These are phyloP conservation scores for Puccinia novopanici DNA, from an alignment of 1,284 basidiomycete genomes.

Conservation along the genomic window DNA sequence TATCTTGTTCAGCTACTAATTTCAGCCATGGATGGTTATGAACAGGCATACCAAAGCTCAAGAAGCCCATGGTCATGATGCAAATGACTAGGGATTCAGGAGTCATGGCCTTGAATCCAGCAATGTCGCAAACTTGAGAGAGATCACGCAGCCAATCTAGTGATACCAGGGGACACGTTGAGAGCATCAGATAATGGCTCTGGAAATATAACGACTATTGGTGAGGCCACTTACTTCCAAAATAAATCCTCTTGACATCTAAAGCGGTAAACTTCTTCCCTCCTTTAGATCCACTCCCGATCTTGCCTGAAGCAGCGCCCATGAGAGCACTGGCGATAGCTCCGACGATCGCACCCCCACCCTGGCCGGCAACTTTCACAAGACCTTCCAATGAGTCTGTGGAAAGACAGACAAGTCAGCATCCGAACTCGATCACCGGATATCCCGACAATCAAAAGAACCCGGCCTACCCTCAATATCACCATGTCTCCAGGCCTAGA, in stretches of 20 bases:
- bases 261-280: constrained; percentile 57
- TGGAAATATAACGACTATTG: background rate
- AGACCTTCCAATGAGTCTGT: constrained; percentile 45
- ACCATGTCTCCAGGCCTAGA: constrained; percentile 47
- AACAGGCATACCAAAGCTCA: constrained; percentile 32
- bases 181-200: background rate
- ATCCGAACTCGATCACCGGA: background rate
- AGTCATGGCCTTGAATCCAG: constrained; percentile 49
- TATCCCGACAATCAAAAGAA: too few species aligned
- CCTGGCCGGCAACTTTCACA: constrained; percentile 41
- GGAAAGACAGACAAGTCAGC: background rate
- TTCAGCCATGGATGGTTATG: background rate
- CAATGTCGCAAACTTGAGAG: constrained; percentile 50
- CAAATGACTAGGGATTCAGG: constrained; percentile 48
- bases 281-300: constrained; percentile 37
- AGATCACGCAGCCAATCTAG: constrained; percentile 47
- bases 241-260: constrained; percentile 58
- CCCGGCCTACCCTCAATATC: constrained; percentile 38
- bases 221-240: constrained; percentile 57
- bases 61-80: constrained; percentile 57
- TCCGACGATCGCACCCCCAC: constrained; percentile 43
- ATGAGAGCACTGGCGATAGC: constrained; percentile 48
- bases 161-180: background rate
- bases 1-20: background rate
- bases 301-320: constrained; percentile 24